These are phyloP conservation scores for Diospyros lotus DNA, from an alignment of 148 eudicot species.

Conservation along the genomic window DNA sequence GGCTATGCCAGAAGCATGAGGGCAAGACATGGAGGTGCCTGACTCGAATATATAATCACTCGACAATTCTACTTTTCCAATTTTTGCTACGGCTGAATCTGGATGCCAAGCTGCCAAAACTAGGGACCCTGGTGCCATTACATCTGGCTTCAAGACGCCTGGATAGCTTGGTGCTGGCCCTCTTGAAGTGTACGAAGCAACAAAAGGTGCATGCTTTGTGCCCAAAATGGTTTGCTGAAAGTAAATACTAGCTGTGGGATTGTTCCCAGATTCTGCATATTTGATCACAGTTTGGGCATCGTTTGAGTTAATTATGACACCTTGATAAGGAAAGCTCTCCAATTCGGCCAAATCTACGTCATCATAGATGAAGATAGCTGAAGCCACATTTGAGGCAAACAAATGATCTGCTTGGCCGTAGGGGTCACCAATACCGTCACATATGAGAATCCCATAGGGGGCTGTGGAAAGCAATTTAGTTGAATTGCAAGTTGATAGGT, in stretches of 20 bases:
- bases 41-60: constrained; percentile 3
- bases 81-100: background rate
- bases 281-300: background rate
- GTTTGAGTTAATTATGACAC: background rate
- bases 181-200: constrained; percentile 7
- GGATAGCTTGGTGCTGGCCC: constrained; percentile 14
- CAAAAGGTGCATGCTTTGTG: constrained; percentile 1
- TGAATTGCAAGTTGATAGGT: background rate
- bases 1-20: constrained; percentile 20
- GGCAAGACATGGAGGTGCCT: constrained; percentile 25
- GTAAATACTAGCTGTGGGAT: background rate
- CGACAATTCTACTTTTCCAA: background rate
- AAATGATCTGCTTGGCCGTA: background rate
- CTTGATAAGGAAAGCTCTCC: background rate
- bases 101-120: constrained; percentile 22
- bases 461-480: background rate
- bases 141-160: constrained; percentile 18
- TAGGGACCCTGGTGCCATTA: constrained; percentile 18
- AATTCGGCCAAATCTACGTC: background rate
- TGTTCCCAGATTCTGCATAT: background rate
- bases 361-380: background rate
- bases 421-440: background rate
- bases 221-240: constrained; percentile 3
- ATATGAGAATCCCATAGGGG: background rate
- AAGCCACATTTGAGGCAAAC: background rate